Base-by-base conservation (phyloP, 83 land plant genomes). In the Diphasiastrum complanatum region DNA sequence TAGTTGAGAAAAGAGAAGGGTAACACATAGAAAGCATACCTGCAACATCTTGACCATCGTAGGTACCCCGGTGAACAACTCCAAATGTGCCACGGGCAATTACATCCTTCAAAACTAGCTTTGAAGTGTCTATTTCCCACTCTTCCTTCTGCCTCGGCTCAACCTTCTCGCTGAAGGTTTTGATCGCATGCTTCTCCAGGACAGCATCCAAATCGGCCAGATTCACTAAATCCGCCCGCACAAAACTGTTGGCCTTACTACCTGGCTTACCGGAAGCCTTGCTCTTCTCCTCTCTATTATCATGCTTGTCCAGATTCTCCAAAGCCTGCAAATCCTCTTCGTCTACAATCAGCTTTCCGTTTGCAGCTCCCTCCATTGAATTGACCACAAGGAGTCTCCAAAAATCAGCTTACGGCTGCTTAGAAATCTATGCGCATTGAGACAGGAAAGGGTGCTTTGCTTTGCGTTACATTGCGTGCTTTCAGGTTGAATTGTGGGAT, bases 1-100 rank as follows among this genome's bases (percentile, higher is more conserved):
- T n/a, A n/a, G n/a, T n/a, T n/a, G n/a, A n/a, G n/a, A n/a, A n/a
- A 4, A 12, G 28, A 20, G 16, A 27, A 3, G 6, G 65, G 32
- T 35, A 29, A 8, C 18, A 64, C 36, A 4, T 32, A 37, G 51
- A 47, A 3, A 4, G 37, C 36, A 25, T 66, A 83, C 87, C 87
- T 69, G 96, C 96, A 63, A 90, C 84, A 69, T 90, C 89, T 63
- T 86, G 79, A 65, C 80, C 83, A 54, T 83, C 82, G 63, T 78
- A 89, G 23, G 30, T 47, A 4, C 96, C 96, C 35, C 79, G 69
- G 47, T 83, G 75, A 2, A 89, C 89, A 18, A 85, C 79, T 2
- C 92, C 92, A 52, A 64, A 90, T 2, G 92, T 84, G 2, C 97
- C 97, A 24, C 53, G 73, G 27, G 97, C 97, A 25, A 87, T 74